These are phyloP conservation scores for Botryotinia narcissicola DNA, from an alignment of 2,329 filamentous ascomycete genomes.

Conservation along the genomic window DNA sequence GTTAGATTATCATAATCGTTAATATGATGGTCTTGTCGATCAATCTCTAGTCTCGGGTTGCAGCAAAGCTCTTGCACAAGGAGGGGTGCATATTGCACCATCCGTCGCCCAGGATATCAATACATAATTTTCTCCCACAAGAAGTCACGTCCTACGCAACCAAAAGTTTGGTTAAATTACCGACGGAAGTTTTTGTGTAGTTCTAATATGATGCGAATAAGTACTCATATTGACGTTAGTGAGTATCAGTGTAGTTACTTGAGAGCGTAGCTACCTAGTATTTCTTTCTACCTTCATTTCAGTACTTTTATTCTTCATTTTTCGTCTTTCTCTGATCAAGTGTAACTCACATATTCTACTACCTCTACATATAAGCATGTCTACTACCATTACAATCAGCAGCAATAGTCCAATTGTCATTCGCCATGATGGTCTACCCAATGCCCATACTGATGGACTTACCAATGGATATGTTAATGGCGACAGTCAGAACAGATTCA, in stretches of 20 bases:
- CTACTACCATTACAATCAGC: constrained; percentile 20
- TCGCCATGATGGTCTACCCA: constrained; percentile 7
- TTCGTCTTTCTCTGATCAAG: background rate
- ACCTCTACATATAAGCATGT: background rate
- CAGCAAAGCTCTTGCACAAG: constrained; percentile 12
- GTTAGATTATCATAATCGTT: background rate
- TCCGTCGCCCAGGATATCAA: constrained; percentile 9
- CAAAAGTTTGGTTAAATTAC: background rate
- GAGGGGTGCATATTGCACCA: constrained; percentile 19
- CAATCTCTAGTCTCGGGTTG: background rate
- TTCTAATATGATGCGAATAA: background rate
- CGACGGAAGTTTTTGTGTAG: background rate
- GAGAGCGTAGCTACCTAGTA: background rate
- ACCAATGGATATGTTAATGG: constrained; percentile 18
- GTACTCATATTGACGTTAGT: background rate
- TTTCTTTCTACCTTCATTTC: background rate
- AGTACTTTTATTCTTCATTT: background rate
- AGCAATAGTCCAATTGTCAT: constrained; percentile 18
- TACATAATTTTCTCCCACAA: background rate
- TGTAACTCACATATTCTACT: background rate
- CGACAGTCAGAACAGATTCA: background rate
- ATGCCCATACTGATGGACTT: background rate
- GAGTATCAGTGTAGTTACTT: background rate
- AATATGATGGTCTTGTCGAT: background rate
- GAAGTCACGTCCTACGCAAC: background rate